A percentile compares a stretch with the other conserved stretches of the same genome.
Conservation (phyloP, 345 rosid genomes). For the Balakata baccata region DNA sequence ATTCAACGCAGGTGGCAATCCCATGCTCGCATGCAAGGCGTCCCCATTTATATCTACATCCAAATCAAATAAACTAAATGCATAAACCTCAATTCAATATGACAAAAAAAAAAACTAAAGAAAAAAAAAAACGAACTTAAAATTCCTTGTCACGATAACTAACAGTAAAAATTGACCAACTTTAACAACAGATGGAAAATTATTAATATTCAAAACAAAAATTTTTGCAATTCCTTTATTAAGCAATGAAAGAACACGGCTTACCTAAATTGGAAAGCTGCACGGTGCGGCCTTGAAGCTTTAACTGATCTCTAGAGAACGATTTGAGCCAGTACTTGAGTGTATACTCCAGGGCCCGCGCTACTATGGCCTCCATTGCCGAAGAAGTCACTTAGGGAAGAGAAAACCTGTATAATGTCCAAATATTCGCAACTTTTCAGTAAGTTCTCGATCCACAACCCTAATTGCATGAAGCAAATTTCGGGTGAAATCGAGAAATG, state of each 20-base stretch:
- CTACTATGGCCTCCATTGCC: constrained; percentile 89
- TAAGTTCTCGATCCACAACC: background rate
- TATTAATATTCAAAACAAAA: background rate
- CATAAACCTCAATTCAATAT: background rate
- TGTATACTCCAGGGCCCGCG: constrained; percentile 94
- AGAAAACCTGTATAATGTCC: background rate
- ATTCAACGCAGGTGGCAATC: constrained; percentile 85
- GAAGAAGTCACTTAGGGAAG: background rate
- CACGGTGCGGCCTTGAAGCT: constrained; percentile 84
- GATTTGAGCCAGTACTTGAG: constrained; percentile 99
- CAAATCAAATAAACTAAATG: background rate
- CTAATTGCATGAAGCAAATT: background rate
- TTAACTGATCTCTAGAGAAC: constrained; percentile 93
- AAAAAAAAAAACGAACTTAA: background rate
- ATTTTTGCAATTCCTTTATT: too few relatives aligned
- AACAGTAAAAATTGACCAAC: background rate
- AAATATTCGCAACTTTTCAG: background rate
- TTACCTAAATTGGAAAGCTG: constrained; percentile 89
- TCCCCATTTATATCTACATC: constrained; percentile 84
- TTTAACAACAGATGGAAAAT: background rate
- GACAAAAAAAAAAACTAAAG: background rate
- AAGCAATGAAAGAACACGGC: background rate
- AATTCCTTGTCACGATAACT: background rate
- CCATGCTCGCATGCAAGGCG: constrained; percentile 97
- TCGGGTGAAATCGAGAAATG: background rate